Evolutionary conservation across 2,329 filamentous ascomycete species (phyloP), one percentile per base, ranked within the genome.

Genomic region (Diaporthe caulivora): DNA sequence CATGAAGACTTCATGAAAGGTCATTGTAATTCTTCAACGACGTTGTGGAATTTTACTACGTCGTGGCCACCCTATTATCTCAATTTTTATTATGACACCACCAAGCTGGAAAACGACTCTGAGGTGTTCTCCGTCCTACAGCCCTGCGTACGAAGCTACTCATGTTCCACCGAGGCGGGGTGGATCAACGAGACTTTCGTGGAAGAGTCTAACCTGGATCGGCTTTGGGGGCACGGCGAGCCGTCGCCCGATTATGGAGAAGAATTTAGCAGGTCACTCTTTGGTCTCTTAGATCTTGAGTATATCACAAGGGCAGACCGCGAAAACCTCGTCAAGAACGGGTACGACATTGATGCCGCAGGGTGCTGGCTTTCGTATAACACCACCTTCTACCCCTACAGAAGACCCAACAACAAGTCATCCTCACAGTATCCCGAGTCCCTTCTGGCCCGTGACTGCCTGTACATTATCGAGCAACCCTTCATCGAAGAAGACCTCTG

Each of bases 81-180:
- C 18, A 49, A 49, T 18, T 60, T 60, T 8, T 40, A 70, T 18
- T 49, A 31, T 26, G 31, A 69, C 8, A 3, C 8, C 15, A 9
- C 37, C 37, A 10, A 40, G 11, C 37, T 40, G 37, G 7, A 8
- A 6, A 40, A 8, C 11, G 11, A 40, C 11, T 40, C 29, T 0
- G 9, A 34, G 0, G 9, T 34, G 53, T 55, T 55, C 53, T 55
- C 53, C n/a, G 8, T 18, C 1, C 10, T 73, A 8, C 21, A 11
- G n/a, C 72, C 72, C 37, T 73, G 72, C 37, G n/a, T 73, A 5
- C 49, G 49, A 49, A 71, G 49, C 1, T 71, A 71, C 26, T 62
- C 55, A 6, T 54, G 37, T 24, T 71, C 72, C 8, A 42, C 65
- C 9, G 67, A 71, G 26, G 55, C 55, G 9, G 72, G 72, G 1